Base-by-base conservation (phyloP, 176 grass and related monocot species). In the Luzula sylvatica region DNA sequence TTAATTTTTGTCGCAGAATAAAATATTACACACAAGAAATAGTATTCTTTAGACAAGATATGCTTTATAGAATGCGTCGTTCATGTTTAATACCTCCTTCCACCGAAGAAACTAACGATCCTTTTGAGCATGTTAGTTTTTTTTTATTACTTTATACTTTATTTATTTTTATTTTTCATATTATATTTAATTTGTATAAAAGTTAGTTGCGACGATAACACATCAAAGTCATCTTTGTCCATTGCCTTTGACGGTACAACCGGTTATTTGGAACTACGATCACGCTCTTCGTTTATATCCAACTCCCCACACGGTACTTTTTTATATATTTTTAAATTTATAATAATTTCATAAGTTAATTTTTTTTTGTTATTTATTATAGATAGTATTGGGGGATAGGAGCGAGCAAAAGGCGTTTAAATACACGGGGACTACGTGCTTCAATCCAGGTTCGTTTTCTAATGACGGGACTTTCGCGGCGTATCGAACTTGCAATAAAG, bases 181-280 rank as follows among this genome's bases (percentile, higher is more conserved):
- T n/a, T n/a, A n/a, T n/a, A n/a, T n/a, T 30, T 63, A 3, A 25
- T 51, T 75, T 50, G 28, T 18, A 8, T 82, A 52, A 29, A 83
- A 89, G 90, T 80, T 95, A 53, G 84, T 95, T 58, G 90, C 84
- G 32, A 95, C 90, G 23, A 79, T 95, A 49, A 95, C 84, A 39
- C 90, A 95, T 73, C 90, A 95, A 73, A 82, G 90, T 66, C 90
- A 95, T 75, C 90, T 95, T 60, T 96, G 90, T 61, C 90, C 90
- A 46, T 66, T 96, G 74, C 90, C 90, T 50, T 74, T 89, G 41
- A 96, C 90, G 51, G 77, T 96, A 50, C 83, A 89, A 59, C 84
- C 84, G 52, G 85, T 96, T 67, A 89, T 96, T 72, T 96, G 90
- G 90, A 96, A 89, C 75, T 96, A 86, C 52, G 90, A 89, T 71